Evolutionary conservation across 2,329 filamentous ascomycete genomes (phyloP).

Genomic region (Pestalotiopsis sp.): DNA sequence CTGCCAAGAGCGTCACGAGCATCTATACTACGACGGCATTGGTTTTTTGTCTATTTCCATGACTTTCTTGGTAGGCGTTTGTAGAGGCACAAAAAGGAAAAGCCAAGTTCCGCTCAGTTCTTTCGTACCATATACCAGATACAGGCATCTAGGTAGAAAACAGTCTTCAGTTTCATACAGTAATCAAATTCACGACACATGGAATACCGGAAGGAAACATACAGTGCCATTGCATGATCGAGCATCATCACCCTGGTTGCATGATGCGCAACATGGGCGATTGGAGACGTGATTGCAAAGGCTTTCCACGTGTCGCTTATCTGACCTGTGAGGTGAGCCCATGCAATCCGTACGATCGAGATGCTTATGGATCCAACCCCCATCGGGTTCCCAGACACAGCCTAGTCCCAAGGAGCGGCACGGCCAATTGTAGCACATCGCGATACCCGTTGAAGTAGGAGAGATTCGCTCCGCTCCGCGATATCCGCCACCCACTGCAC

Average conservation of each 20-base stretch:
- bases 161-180: too few species aligned
- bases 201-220: too few species aligned
- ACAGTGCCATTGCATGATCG: too few species aligned
- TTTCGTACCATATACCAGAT: too few species aligned
- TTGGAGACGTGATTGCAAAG: neutral
- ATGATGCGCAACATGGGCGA: neutral
- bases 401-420: neutral
- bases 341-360: neutral
- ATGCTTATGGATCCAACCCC: neutral
- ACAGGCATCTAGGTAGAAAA: too few species aligned
- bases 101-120: too few species aligned
- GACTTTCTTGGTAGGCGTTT: too few species aligned
- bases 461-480: neutral
- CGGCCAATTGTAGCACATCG: neutral
- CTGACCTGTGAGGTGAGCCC: neutral
- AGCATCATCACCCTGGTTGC: neutral
- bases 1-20: neutral
- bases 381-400: neutral
- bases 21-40: too few species aligned
- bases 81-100: too few species aligned
- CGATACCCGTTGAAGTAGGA: neutral
- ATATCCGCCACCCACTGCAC: neutral
- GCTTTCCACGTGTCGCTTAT: neutral
- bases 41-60: too few species aligned
- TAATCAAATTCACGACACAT: too few species aligned